These are phyloP conservation scores for Mycena indigotica DNA, from an alignment of 768 basidiomycete species.

Conservation along the genomic window DNA sequence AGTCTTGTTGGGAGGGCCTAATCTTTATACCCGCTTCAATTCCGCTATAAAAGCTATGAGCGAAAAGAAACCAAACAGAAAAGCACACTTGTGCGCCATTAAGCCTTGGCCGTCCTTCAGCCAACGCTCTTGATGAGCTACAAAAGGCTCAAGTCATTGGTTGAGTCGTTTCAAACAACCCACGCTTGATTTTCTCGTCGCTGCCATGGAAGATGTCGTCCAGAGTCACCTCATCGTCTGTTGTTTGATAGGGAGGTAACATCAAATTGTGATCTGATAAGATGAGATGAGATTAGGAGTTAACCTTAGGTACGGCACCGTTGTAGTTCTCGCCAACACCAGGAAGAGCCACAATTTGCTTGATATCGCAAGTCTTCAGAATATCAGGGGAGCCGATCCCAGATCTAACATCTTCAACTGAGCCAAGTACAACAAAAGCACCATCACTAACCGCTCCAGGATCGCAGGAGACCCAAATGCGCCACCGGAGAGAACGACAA, in stretches of 20 bases:
- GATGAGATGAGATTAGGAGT: not conserved
- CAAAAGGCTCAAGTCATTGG: not conserved
- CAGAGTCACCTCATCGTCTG: conserved; percentile 50
- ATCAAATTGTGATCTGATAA: conserved; percentile 44
- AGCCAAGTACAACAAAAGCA: not conserved
- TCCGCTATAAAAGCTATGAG: conserved; percentile 36
- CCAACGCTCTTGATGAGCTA: conserved; percentile 33
- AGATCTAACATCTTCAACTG: conserved; percentile 34
- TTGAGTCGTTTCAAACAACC: conserved; percentile 31
- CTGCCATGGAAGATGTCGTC: conserved; percentile 48
- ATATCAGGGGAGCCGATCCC: conserved; percentile 64
- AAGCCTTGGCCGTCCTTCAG: conserved; percentile 43
- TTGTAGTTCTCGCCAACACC: conserved; percentile 75
- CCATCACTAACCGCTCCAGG: conserved; percentile 44
- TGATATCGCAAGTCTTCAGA: conserved; percentile 50
- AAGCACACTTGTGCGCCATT: conserved; percentile 59
- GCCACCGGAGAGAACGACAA: conserved; percentile 55
- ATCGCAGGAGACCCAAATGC: conserved; percentile 60
- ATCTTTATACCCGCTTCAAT: conserved; percentile 60
- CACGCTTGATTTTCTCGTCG: conserved; percentile 34
- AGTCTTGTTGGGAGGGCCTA: conserved; percentile 51
- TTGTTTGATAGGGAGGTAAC: conserved; percentile 43
- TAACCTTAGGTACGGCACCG: too few relatives aligned
- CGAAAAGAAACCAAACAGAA: not conserved
- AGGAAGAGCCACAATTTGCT: conserved; percentile 61